phyloP scores from a whole-genome alignment of 129 eudicot species.

The Tanacetum coccineum region DNA sequence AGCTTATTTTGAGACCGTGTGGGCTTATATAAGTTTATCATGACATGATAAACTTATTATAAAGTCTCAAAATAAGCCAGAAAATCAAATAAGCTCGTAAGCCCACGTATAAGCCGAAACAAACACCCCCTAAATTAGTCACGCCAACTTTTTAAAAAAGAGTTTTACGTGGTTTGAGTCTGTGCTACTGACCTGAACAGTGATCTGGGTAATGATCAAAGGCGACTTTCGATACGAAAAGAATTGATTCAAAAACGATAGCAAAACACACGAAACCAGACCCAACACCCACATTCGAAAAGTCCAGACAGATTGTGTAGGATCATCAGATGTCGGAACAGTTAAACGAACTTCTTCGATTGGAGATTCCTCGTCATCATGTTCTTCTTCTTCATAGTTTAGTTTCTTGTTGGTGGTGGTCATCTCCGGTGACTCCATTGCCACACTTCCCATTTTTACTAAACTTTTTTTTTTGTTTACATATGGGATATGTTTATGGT shows the following conservation, averaged over 20 bases:
- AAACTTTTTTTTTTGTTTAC: neutral
- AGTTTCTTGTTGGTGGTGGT: neutral
- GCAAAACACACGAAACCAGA: constrained; percentile 44
- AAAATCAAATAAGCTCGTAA: too few species aligned
- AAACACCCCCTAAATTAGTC: too few species aligned
- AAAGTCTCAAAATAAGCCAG: too few species aligned
- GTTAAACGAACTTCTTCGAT: constrained; percentile 70
- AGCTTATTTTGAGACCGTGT: too few species aligned
- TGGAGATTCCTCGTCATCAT: constrained; percentile 62
- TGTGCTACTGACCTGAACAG: constrained; percentile 38
- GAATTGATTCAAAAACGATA: constrained; percentile 70
- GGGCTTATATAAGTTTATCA: too few species aligned
- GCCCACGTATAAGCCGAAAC: too few species aligned
- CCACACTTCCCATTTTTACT: constrained; percentile 32
- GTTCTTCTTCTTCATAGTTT: neutral
- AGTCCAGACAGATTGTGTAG: constrained; percentile 72
- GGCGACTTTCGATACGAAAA: constrained; percentile 62
- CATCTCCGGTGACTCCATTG: constrained; percentile 24
- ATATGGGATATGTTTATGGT: too few species aligned
- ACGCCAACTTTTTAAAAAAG: too few species aligned
- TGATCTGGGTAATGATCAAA: constrained; percentile 47
- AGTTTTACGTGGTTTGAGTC: too few species aligned
- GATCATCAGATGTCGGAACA: constrained; percentile 69
- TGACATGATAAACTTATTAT: too few species aligned
- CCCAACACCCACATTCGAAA: constrained; percentile 91